Base-by-base conservation (phyloP, 164 flowering plant species). In the Chloranthus sessilifolius region DNA sequence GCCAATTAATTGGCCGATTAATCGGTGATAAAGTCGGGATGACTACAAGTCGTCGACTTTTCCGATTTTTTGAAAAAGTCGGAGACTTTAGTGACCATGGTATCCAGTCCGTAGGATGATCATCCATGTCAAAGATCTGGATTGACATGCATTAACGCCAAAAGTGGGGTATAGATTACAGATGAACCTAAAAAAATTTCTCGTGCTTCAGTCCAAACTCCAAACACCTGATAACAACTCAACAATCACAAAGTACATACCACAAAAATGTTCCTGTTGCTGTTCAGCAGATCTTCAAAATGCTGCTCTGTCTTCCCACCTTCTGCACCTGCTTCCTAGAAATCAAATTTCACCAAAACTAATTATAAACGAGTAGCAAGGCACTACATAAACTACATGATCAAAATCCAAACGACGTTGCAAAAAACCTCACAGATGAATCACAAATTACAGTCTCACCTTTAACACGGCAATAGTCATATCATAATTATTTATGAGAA, bases 401-500 rank as follows among this genome's bases (percentile, higher is more conserved):
- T 15, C n/a, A n/a, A 4, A 53, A 43, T n/a, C 44, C 2, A 28
- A 11, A 40, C 15, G 29, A 53, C 9, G 11, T 47, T 29, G 29
- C 5, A 23, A 2, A 25, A 26, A 19, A 25, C 14, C 25, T 2
- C 7, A 26, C 11, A 26, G 2, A n/a, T 12, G 25, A 5, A 12
- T 43, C 16, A 44, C 14, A n/a, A 25, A 25, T 2, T 20, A 5
- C 0, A 4, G 14, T 21, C 52, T 43, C 70, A 92, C 98, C 95
- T 88, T 92, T 60, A 86, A 52, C 0, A 94, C 88, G 34, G 96
- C 65, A 57, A 94, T 84, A 21, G 86, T 84, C 99, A 94, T 82
- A 65, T 94, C 99, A 47, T 94, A 89, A 58, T 94, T 94, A 71
- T 94, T 94, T 51, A 89, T 89, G 43, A 94, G 90, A 71, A 94